Evolutionary conservation across 2,329 filamentous ascomycete genomes (phyloP).

Genomic region (Pyricularia grisea): DNA sequence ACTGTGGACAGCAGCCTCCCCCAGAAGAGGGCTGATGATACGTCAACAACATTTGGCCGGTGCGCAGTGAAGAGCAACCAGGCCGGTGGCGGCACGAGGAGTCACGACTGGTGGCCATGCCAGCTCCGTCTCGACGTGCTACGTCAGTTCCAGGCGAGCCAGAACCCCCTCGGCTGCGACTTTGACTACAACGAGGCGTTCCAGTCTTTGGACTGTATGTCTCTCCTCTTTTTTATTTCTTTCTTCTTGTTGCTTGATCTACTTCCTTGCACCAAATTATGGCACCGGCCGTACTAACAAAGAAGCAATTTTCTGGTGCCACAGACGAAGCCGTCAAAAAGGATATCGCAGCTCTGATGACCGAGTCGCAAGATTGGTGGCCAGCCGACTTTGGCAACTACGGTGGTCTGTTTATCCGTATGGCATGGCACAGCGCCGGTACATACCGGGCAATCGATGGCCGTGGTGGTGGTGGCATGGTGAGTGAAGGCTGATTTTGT

Average conservation of each 20-base stretch:
- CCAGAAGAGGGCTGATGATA: not conserved
- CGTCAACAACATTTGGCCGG: conserved; percentile 9
- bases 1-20: not conserved
- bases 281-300: not conserved
- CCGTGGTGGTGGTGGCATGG: conserved; percentile 54
- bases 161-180: conserved; percentile 51
- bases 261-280: not conserved
- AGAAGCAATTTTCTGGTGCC: not conserved
- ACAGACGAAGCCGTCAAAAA: conserved; percentile 53
- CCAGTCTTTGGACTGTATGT: conserved; percentile 51
- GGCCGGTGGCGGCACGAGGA: conserved; percentile 54
- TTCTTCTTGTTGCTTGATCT: not conserved
- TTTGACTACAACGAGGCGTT: conserved; percentile 66
- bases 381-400: conserved; percentile 70
- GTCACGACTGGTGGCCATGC: conserved; percentile 64
- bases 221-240: too few relatives aligned
- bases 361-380: conserved; percentile 67
- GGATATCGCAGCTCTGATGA: conserved; percentile 57
- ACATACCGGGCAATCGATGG: conserved; percentile 65
- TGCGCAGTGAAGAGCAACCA: conserved; percentile 20
- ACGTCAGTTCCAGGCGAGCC: conserved; percentile 52
- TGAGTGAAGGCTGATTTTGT: not conserved
- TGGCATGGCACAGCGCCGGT: conserved; percentile 68
- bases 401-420: conserved; percentile 64
- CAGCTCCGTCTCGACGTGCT: conserved; percentile 56